Evolutionary conservation across 2,329 filamentous ascomycete genomes (phyloP).

Genomic region (Bipolaris cookei): DNA sequence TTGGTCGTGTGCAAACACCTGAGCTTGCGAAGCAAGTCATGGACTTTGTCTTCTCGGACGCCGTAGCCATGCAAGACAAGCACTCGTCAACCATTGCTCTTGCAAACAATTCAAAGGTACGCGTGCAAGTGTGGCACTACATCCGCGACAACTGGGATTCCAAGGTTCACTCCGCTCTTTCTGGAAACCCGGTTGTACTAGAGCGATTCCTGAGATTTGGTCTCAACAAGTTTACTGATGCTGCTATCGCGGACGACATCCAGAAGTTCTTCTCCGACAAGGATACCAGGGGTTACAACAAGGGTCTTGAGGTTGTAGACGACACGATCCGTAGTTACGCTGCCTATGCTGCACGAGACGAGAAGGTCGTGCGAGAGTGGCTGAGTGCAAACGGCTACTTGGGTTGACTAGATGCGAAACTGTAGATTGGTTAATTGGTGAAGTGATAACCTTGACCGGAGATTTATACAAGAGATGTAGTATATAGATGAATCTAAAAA

Average conservation of each 20-base stretch:
- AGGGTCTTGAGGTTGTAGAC: conserved; percentile 81
- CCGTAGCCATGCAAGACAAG: conserved; percentile 86
- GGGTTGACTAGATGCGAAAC: conserved; percentile 21
- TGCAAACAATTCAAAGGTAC: conserved; percentile 73
- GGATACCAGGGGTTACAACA: conserved; percentile 84
- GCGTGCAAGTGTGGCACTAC: conserved; percentile 82
- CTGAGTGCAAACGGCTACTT: conserved; percentile 67
- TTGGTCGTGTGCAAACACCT: conserved; percentile 74
- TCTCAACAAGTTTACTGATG: conserved; percentile 78
- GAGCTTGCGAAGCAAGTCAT: conserved; percentile 72
- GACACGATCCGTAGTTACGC: conserved; percentile 86
- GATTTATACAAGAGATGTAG: not conserved
- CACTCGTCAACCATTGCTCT: conserved; percentile 80
- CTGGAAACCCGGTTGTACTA: conserved; percentile 81
- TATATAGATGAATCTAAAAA: not conserved
- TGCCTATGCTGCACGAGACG: conserved; percentile 80
- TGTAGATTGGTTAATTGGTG: not conserved
- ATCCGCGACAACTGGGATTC: conserved; percentile 80
- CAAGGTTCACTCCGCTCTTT: conserved; percentile 72
- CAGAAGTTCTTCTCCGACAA: conserved; percentile 82
- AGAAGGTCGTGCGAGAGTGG: conserved; percentile 78
- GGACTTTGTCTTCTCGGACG: conserved; percentile 78
- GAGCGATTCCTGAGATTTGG: conserved; percentile 85
- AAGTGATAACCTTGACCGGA: not conserved
- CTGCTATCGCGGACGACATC: conserved; percentile 75